phyloP scores from a whole-genome alignment of 2,329 filamentous ascomycete genomes.

The Phaeosphaeriaceae sp. region DNA sequence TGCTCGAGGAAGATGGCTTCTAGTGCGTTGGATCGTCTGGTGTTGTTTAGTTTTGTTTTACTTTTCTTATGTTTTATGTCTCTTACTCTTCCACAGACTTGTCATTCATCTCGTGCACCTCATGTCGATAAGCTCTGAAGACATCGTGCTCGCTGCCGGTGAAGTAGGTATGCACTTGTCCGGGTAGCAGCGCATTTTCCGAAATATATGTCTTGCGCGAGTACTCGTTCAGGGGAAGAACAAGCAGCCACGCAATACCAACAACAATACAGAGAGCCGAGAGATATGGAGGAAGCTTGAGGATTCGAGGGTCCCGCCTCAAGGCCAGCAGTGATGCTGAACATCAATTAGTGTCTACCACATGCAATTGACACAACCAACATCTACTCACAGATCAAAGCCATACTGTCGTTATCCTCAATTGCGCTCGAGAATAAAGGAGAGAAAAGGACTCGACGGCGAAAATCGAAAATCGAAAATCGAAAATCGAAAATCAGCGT shows the following conservation, averaged over 20 bases:
- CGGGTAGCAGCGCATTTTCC: conserved; percentile 93
- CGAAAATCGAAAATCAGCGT: too few species aligned
- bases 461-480: not conserved
- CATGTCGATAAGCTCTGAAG: conserved; percentile 86
- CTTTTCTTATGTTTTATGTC: not conserved
- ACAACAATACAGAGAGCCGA: conserved; percentile 84
- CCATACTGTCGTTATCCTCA: conserved; percentile 34
- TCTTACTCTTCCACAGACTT: conserved; percentile 47
- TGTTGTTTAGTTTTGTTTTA: conserved; percentile 45
- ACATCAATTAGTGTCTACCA: conserved; percentile 17
- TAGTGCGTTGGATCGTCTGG: conserved; percentile 68
- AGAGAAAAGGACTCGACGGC: conserved; percentile 3
- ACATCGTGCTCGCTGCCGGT: conserved; percentile 94
- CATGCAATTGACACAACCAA: not conserved
- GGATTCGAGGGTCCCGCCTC: conserved; percentile 79
- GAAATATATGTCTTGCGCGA: conserved; percentile 94
- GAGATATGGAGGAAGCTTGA: conserved; percentile 85
- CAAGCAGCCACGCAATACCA: conserved; percentile 86
- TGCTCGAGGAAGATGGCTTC: conserved; percentile 76
- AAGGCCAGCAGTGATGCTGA: conserved; percentile 68
- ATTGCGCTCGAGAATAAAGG: conserved; percentile 8
- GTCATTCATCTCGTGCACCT: conserved; percentile 70
- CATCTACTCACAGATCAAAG: conserved; percentile 42
- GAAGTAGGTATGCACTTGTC: conserved; percentile 98
- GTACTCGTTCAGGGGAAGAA: conserved; percentile 89